Evolutionary conservation across 352 stramenopile species (phyloP).

Genomic region (Phytophthora podocarpi): DNA sequence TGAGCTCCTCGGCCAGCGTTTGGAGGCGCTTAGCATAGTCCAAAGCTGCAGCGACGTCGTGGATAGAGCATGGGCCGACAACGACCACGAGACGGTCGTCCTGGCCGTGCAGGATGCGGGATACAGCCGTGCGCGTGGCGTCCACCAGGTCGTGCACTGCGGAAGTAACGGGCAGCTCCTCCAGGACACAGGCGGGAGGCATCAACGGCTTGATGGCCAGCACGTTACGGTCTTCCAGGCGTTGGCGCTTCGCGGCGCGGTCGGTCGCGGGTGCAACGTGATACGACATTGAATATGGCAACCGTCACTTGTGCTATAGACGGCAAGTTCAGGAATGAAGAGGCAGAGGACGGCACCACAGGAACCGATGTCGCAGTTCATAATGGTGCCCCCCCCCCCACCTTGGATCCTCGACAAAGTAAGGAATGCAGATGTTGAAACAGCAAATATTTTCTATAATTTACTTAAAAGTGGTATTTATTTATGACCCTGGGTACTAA

Average conservation of each 20-base stretch:
- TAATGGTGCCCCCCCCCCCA: too few relatives aligned
- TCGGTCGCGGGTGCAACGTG: conserved; percentile 40
- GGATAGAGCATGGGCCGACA: conserved; percentile 86
- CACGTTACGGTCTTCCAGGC: conserved; percentile 75
- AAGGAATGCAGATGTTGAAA: too few relatives aligned
- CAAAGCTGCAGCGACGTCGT: conserved; percentile 71
- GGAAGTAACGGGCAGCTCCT: conserved; percentile 74
- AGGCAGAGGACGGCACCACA: too few relatives aligned
- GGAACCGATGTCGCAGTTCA: too few relatives aligned
- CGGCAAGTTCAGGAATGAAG: background rate
- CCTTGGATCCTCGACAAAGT: too few relatives aligned
- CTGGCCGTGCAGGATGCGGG: conserved; percentile 61
- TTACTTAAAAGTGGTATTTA: too few relatives aligned
- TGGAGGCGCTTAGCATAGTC: conserved; percentile 77
- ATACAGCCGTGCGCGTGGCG: conserved; percentile 52
- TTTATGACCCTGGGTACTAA: too few relatives aligned
- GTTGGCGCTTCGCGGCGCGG: conserved; percentile 60
- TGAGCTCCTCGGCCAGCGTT: conserved; percentile 54
- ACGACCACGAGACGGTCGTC: conserved; percentile 80
- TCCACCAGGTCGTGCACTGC: conserved; percentile 75
- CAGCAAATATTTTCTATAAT: too few relatives aligned
- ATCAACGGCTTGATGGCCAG: conserved; percentile 74
- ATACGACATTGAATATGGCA: too few relatives aligned
- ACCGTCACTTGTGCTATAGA: background rate
- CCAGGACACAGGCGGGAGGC: conserved; percentile 68